Percentiles rank a stretch among this genome's conserved stretches.
These are phyloP conservation scores for Pogostemon cablin DNA, from an alignment of 257 asterid species.

Conservation along the genomic window DNA sequence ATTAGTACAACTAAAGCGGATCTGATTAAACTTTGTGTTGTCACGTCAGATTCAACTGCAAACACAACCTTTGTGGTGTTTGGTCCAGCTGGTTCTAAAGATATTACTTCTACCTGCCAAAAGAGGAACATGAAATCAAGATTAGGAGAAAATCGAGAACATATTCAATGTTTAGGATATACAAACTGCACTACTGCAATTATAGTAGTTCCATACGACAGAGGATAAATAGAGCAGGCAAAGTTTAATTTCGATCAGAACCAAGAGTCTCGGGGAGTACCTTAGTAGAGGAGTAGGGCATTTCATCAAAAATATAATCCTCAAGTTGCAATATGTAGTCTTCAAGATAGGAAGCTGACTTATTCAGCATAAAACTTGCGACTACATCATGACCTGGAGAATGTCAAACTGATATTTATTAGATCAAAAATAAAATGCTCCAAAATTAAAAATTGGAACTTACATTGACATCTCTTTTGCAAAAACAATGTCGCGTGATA, in stretches of 20 bases:
- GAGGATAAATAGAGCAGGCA: conserved; percentile 20
- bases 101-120: conserved; percentile 64
- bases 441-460: neutral
- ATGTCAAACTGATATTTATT: conserved; percentile 32
- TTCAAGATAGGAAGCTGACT: conserved; percentile 65
- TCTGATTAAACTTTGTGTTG: conserved; percentile 57
- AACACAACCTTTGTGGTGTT: conserved; percentile 72
- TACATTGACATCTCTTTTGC: neutral
- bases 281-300: conserved; percentile 76
- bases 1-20: conserved; percentile 47
- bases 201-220: neutral
- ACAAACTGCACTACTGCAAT: neutral
- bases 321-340: conserved; percentile 64
- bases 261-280: conserved; percentile 43
- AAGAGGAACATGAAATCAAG: conserved; percentile 25
- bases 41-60: conserved; percentile 62
- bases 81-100: conserved; percentile 47
- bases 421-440: conserved; percentile 12
- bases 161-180: conserved; percentile 13
- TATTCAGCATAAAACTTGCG: conserved; percentile 76
- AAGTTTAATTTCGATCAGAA: conserved; percentile 12
- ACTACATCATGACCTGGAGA: conserved; percentile 81
- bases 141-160: neutral
- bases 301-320: conserved; percentile 78
- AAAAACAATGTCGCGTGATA: neutral